Percentiles rank a stretch among this genome's conserved stretches.
phyloP scores from a whole-genome alignment of 2,329 filamentous ascomycete genomes.

The Xylaria sp. region DNA sequence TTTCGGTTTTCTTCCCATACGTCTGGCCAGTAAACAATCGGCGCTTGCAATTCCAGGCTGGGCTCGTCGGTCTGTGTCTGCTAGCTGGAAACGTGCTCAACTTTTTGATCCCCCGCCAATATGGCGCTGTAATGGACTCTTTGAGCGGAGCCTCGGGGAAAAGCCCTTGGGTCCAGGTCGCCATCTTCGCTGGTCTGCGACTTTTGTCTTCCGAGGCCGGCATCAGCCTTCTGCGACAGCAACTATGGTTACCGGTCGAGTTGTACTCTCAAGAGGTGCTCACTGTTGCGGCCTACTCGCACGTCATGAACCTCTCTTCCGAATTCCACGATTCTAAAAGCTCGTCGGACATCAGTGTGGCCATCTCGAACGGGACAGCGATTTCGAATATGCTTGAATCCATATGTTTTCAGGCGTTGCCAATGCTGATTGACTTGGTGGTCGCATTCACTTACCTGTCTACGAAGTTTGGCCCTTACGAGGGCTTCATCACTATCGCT shows the following conservation, averaged over 20 bases:
- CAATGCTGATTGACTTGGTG: conserved; percentile 62
- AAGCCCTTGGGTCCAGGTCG: conserved; percentile 56
- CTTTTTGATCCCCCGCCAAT: conserved; percentile 77
- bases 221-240: conserved; percentile 55
- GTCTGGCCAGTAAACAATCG: conserved; percentile 73
- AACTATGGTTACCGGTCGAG: conserved; percentile 62
- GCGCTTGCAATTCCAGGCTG: conserved; percentile 67
- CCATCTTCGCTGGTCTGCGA: conserved; percentile 54
- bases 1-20: conserved; percentile 76
- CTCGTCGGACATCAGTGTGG: conserved; percentile 60
- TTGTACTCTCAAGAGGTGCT: conserved; percentile 59
- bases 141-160: conserved; percentile 55
- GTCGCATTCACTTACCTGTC: conserved; percentile 64
- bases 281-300: conserved; percentile 58
- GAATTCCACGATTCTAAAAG: conserved; percentile 65
- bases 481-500: conserved; percentile 63
- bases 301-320: conserved; percentile 62
- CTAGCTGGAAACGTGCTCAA: conserved; percentile 73
- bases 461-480: conserved; percentile 60
- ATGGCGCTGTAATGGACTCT: conserved; percentile 76
- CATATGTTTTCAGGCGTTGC: conserved; percentile 59
- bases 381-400: conserved; percentile 61
- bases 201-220: conserved; percentile 59
- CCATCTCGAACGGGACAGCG: conserved; percentile 56
- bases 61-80: conserved; percentile 68